Evolutionary conservation across 371 early-diverging fungal genomes (phyloP).

Genomic region (Apophysomyces variabilis): DNA sequence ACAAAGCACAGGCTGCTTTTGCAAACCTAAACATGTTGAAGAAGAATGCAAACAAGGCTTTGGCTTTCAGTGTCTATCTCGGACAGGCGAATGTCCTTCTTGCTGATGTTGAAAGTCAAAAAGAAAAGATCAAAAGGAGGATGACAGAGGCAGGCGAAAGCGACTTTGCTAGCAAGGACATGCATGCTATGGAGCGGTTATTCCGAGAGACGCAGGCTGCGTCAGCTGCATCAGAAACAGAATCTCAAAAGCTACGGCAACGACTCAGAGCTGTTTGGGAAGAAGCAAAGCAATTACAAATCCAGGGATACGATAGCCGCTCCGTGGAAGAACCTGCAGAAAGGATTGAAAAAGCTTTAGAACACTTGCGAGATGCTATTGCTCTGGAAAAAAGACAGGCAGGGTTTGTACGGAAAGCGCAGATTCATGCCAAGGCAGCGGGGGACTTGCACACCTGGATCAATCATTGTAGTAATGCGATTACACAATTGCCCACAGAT

Average conservation of each 20-base stretch:
- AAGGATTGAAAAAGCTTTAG: constrained; percentile 28
- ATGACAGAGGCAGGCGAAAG: constrained; percentile 28
- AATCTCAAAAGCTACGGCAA: constrained; percentile 22
- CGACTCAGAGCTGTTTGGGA: constrained; percentile 25
- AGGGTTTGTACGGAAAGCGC: constrained; percentile 42
- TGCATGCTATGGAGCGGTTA: constrained; percentile 24
- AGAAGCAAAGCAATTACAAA: constrained; percentile 27
- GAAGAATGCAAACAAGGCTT: constrained; percentile 35
- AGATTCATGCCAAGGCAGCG: constrained; percentile 49
- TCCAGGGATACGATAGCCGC: constrained; percentile 26
- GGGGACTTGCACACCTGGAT: constrained; percentile 51
- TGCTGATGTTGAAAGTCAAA: constrained; percentile 28
- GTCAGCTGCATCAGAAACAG: constrained; percentile 25
- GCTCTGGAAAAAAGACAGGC: constrained; percentile 43
- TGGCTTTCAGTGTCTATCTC: constrained; percentile 37
- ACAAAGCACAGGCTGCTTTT: constrained; percentile 22
- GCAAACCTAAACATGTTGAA: constrained; percentile 29
- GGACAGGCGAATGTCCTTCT: constrained; percentile 30
- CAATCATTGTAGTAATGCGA: constrained; percentile 41
- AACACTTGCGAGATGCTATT: constrained; percentile 29
- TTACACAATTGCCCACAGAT: constrained; percentile 41
- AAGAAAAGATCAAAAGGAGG: constrained; percentile 31
- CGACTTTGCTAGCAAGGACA: constrained; percentile 28
- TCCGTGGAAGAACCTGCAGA: constrained; percentile 33
- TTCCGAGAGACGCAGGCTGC: constrained; percentile 22